Conservation (phyloP, 2,329 filamentous ascomycete species). For the Elsinoe perseae region DNA sequence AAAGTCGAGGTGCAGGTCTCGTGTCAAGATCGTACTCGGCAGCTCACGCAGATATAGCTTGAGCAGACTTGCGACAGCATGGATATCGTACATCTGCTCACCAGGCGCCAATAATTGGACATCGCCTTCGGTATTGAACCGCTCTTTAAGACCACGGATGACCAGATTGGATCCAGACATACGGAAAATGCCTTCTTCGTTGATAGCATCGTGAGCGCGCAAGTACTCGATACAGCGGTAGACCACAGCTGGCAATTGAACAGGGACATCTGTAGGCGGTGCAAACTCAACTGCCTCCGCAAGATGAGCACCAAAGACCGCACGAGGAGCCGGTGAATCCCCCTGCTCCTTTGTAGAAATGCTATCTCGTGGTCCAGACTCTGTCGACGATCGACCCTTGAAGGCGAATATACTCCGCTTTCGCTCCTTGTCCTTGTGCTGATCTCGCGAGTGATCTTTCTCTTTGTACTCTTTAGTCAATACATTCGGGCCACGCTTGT, state of each 20-base stretch:
- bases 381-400: conserved; percentile 63
- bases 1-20: conserved; percentile 85
- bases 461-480: conserved; percentile 8
- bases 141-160: conserved; percentile 81
- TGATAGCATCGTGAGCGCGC: conserved; percentile 67
- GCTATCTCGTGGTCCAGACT: conserved; percentile 31
- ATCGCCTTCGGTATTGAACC: conserved; percentile 89
- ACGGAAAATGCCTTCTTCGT: conserved; percentile 92
- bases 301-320: conserved; percentile 78
- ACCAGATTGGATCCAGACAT: conserved; percentile 94
- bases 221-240: conserved; percentile 95
- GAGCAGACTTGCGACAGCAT: conserved; percentile 86
- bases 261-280: conserved; percentile 61
- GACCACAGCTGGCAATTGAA: conserved; percentile 81
- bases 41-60: conserved; percentile 92
- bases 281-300: conserved; percentile 80
- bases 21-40: conserved; percentile 81
- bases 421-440: conserved; percentile 59
- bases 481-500: conserved; percentile 42
- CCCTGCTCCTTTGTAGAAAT: not conserved
- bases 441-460: not conserved
- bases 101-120: conserved; percentile 67
- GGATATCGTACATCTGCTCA: conserved; percentile 85
- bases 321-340: conserved; percentile 37
- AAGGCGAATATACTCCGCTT: conserved; percentile 65